phyloP scores from a whole-genome alignment of 2,329 filamentous ascomycete species.

The Sporothrix brunneoviolacea region DNA sequence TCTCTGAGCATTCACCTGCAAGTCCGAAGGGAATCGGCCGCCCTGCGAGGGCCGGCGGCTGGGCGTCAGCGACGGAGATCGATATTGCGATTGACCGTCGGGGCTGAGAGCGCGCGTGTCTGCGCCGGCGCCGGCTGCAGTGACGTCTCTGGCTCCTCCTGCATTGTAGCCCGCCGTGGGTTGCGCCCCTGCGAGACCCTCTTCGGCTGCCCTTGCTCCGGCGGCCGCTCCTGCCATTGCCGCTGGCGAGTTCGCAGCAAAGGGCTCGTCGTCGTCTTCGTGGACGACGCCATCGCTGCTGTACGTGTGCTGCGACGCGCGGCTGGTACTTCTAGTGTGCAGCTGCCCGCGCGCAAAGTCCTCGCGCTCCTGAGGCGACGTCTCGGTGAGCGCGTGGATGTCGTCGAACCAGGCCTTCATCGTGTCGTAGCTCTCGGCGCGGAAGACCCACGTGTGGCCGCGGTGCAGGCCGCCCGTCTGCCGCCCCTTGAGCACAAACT shows the following conservation, averaged over 20 bases:
- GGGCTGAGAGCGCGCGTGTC: neutral
- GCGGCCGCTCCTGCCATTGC: neutral
- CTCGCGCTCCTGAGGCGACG: constrained; percentile 77
- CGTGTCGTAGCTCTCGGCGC: constrained; percentile 72
- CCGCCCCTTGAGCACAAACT: constrained; percentile 94
- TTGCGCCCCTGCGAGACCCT: neutral
- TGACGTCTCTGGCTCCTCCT: too few species aligned
- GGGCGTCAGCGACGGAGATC: constrained; percentile 38
- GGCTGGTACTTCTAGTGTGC: constrained; percentile 72
- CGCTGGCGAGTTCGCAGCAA: constrained; percentile 50
- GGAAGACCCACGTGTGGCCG: constrained; percentile 66
- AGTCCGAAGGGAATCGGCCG: constrained; percentile 93
- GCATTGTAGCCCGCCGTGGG: constrained; percentile 21
- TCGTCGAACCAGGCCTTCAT: constrained; percentile 98
- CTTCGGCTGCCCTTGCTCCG: neutral
- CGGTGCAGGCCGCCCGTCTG: constrained; percentile 91
- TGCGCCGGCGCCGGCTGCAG: neutral
- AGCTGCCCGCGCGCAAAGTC: constrained; percentile 62
- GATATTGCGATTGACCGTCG: neutral
- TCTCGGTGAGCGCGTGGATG: constrained; percentile 83
- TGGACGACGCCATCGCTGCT: constrained; percentile 74
- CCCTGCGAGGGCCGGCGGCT: constrained; percentile 75
- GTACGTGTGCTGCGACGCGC: constrained; percentile 52
- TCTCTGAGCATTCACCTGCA: constrained; percentile 71
- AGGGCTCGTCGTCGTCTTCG: constrained; percentile 63